Percentiles rank a stretch among this genome's conserved stretches.
These are phyloP conservation scores for Blastobotrys parvus DNA, from an alignment of 805 yeast genomes.

Conservation along the genomic window DNA sequence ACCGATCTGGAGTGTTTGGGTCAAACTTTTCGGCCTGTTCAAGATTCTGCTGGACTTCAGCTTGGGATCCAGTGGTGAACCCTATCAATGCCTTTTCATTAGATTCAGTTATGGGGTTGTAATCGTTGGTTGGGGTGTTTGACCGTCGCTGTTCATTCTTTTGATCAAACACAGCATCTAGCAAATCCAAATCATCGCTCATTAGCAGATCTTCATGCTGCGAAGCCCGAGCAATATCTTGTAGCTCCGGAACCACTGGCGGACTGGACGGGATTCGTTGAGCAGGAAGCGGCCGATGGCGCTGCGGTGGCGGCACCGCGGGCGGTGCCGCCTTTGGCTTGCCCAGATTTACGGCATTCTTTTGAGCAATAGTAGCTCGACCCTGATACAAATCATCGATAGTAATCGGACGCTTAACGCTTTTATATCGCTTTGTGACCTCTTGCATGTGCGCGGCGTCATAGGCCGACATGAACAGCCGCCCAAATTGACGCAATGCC, in stretches of 20 bases:
- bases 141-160: not conserved
- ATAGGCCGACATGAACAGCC: constrained; percentile 46
- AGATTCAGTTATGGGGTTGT: constrained; percentile 2
- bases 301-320: not conserved
- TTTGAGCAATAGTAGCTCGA: not conserved
- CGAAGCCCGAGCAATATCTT: not conserved
- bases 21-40: constrained; percentile 3
- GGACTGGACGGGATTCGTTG: not conserved
- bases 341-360: not conserved
- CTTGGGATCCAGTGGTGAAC: constrained; percentile 4
- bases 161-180: not conserved
- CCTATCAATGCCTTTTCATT: constrained; percentile 1
- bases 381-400: constrained; percentile 1
- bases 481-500: constrained; percentile 72
- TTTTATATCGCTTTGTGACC: constrained; percentile 16
- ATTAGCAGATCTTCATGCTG: not conserved
- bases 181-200: not conserved
- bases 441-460: constrained; percentile 22
- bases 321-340: not conserved
- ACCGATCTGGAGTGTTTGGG: not conserved
- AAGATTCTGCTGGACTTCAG: not conserved
- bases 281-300: not conserved
- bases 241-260: not conserved
- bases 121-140: too few relatives aligned
- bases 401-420: not conserved